Base-by-base conservation (phyloP, 208 protist genomes). In the Wallacemonas sp. region DNA sequence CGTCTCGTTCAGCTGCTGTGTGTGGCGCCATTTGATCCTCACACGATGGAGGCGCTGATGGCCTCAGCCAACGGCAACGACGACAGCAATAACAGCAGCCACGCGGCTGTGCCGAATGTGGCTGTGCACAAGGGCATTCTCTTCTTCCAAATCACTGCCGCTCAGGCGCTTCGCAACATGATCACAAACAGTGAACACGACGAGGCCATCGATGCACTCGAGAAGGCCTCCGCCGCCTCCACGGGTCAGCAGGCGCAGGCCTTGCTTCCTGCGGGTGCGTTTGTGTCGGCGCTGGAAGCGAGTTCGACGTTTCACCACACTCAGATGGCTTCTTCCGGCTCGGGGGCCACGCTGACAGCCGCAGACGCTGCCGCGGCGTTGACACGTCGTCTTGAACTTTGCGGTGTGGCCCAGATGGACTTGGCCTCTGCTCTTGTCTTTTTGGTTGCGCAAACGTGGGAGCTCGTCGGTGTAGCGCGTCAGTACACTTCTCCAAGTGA, bases 171-270 rank as follows among this genome's bases (percentile, higher is more conserved):
- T 34, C 78, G 81, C 41, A 88, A 84, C 42, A 36, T 86, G 1
- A 70, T 91, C 45, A 79, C 77, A 26, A 91, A 85, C 74, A 84
- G 80, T 61, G 47, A 64, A 9, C 68, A 86, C 30, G 84, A 91
- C 62, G 68, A 68, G 30, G 84, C 82, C 9, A 61, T 88, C 12
- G 84, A 91, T 53, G 66, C 60, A 14, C 70, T 91, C 27, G 70
- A 56, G 12, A 11, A 53, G 24, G 39, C 46, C 24, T 66, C 34
- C 22, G 30, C 27, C 2, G 62, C 14, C 6, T 39, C 62, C 22
- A 28, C 49, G 12, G 47, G 33, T n/a, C 47, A 60, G 22, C 38
- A 21, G 21, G 9, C 44, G 24, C 33, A n/a, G n/a, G n/a, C n/a
- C n/a, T n/a, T 49, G 34, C 28, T 42, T 11, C 34, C 36, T 15